Conservation (phyloP, 2,329 filamentous ascomycete genomes). For the Exophiala sideris region DNA sequence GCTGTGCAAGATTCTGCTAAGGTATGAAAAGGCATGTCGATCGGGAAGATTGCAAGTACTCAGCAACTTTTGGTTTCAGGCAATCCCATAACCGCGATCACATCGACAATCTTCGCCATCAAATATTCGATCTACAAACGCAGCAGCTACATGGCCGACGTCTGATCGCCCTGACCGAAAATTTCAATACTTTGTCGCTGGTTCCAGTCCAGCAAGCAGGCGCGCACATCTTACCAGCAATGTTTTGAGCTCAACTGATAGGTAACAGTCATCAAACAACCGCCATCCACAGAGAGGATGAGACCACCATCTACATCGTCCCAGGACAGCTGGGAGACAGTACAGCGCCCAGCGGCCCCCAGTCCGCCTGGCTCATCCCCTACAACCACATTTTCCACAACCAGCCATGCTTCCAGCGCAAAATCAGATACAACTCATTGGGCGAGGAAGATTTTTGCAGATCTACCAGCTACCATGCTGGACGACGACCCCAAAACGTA, state of each 20-base stretch:
- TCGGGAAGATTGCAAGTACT: background rate
- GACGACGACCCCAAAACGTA: slow-evolving; percentile 21
- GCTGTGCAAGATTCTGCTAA: slow-evolving; percentile 43
- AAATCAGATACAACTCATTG: slow-evolving; percentile 37
- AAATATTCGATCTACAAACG: slow-evolving; percentile 24
- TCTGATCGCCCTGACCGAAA: slow-evolving; percentile 18
- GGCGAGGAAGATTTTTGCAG: slow-evolving; percentile 39
- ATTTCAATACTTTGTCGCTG: slow-evolving; percentile 16
- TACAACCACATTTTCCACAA: slow-evolving; percentile 26
- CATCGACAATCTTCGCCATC: slow-evolving; percentile 19
- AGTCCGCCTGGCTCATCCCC: slow-evolving; percentile 24
- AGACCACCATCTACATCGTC: slow-evolving; percentile 19
- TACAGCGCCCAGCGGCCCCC: slow-evolving; percentile 16
- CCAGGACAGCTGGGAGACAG: slow-evolving; percentile 20
- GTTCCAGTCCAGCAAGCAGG: slow-evolving; percentile 15
- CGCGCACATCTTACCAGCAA: background rate
- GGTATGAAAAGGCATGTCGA: slow-evolving; percentile 36
- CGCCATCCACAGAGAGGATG: slow-evolving; percentile 19
- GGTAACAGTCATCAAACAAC: slow-evolving; percentile 14
- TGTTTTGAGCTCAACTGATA: background rate
- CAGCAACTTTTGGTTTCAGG: slow-evolving; percentile 11
- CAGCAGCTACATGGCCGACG: slow-evolving; percentile 18
- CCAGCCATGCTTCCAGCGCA: slow-evolving; percentile 24
- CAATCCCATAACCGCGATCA: slow-evolving; percentile 15
- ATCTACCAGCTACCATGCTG: slow-evolving; percentile 23